phyloP scores from a whole-genome alignment of 495 filamentous ascomycete species.

The Echria macrotheca region DNA sequence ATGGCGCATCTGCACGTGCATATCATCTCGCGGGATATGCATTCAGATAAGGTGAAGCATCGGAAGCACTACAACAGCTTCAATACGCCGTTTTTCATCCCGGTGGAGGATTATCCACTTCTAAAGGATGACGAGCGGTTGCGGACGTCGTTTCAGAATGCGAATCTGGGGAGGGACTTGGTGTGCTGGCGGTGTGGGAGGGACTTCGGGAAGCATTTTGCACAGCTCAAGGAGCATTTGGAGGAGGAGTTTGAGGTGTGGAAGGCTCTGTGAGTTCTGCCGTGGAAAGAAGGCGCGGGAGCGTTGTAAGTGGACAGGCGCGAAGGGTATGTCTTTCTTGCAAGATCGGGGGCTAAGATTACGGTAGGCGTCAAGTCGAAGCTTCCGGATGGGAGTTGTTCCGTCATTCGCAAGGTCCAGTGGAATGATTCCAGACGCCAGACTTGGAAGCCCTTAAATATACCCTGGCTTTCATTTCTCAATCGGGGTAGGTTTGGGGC shows the following conservation, averaged over 20 bases:
- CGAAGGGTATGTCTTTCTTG: too few relatives aligned
- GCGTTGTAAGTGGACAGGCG: too few relatives aligned
- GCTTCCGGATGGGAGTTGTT: too few relatives aligned
- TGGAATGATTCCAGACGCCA: too few relatives aligned
- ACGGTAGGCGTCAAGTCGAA: too few relatives aligned
- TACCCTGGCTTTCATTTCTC: too few relatives aligned
- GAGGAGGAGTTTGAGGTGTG: slow-evolving; percentile 74
- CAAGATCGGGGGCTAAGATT: too few relatives aligned
- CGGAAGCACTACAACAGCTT: slow-evolving; percentile 92
- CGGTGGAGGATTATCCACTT: slow-evolving; percentile 76
- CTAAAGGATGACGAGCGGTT: slow-evolving; percentile 53
- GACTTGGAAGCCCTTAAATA: too few relatives aligned
- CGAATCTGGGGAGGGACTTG: slow-evolving; percentile 52
- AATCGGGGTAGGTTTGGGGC: not conserved
- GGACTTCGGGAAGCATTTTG: slow-evolving; percentile 67
- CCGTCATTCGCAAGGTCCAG: too few relatives aligned
- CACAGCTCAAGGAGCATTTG: slow-evolving; percentile 72
- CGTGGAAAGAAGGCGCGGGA: too few relatives aligned
- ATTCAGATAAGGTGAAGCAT: slow-evolving; percentile 65
- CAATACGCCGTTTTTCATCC: slow-evolving; percentile 78
- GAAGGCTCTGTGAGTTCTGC: too few relatives aligned
- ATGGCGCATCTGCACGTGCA: slow-evolving; percentile 95
- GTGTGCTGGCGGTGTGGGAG: slow-evolving; percentile 80
- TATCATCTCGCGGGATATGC: slow-evolving; percentile 69
- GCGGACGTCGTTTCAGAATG: slow-evolving; percentile 49